These are phyloP conservation scores for Wickerhamiella dianesei DNA, from an alignment of 805 yeast genomes.

Conservation along the genomic window DNA sequence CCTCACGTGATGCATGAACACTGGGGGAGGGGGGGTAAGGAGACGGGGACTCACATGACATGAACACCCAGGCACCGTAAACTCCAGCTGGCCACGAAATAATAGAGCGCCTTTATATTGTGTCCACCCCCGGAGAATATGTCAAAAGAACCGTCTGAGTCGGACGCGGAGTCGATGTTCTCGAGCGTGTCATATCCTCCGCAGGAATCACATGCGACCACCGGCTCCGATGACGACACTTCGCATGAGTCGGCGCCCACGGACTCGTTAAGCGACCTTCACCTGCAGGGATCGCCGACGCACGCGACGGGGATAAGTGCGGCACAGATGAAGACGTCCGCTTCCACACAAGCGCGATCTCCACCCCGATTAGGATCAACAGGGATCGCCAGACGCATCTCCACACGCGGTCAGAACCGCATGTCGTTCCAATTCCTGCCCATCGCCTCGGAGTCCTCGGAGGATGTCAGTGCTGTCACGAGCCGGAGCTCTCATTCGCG, in stretches of 20 bases:
- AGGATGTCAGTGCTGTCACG: background rate
- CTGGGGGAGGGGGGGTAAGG: too few species aligned
- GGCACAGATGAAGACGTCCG: background rate
- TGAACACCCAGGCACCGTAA: too few species aligned
- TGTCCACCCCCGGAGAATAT: background rate
- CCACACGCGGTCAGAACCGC: background rate
- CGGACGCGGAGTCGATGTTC: background rate
- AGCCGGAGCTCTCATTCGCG: background rate
- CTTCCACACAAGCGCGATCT: background rate
- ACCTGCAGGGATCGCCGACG: background rate
- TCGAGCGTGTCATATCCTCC: background rate
- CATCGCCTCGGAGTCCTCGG: background rate
- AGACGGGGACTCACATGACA: too few species aligned
- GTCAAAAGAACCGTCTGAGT: background rate
- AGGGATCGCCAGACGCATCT: background rate
- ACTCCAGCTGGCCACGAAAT: too few species aligned
- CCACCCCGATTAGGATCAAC: background rate
- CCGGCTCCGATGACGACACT: background rate
- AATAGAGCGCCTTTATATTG: too few species aligned
- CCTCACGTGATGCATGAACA: too few species aligned
- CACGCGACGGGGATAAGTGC: too few species aligned
- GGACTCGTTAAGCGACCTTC: background rate
- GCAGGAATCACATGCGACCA: background rate
- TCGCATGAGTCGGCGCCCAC: background rate
- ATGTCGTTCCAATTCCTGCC: slow-evolving; percentile 1